Percentiles rank a stretch among this genome's conserved stretches.
Evolutionary conservation across 176 grass and related monocot species (phyloP).

Genomic region (Bolboschoenus planiculmis): DNA sequence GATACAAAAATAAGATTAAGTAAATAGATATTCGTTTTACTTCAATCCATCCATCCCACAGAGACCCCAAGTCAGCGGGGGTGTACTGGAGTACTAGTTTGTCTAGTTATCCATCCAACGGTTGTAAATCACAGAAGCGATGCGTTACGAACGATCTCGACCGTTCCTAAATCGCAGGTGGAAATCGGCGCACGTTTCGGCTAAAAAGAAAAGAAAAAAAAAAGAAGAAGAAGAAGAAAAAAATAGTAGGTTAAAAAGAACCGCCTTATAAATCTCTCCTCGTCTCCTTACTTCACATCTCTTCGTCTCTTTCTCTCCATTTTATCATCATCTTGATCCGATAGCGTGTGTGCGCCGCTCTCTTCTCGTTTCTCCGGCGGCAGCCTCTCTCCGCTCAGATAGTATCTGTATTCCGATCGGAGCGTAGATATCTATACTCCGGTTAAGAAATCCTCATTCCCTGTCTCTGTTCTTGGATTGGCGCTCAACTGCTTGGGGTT

Average conservation of each 20-base stretch:
- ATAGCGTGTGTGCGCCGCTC: conserved; percentile 21
- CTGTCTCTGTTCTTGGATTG: not conserved
- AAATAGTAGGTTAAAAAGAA: conserved; percentile 11
- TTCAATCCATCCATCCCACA: not conserved
- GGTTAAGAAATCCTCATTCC: not conserved
- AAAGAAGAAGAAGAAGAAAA: not conserved
- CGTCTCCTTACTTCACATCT: conserved; percentile 20
- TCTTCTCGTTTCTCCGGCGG: conserved; percentile 17
- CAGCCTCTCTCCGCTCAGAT: not conserved
- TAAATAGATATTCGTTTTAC: not conserved
- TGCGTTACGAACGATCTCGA: not conserved
- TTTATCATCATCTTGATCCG: not conserved
- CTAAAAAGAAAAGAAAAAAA: not conserved
- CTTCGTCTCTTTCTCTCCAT: conserved; percentile 1
- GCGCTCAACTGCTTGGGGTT: not conserved
- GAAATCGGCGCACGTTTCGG: conserved; percentile 25
- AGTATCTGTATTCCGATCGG: not conserved
- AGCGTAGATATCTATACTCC: too few relatives aligned
- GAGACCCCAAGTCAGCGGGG: not conserved
- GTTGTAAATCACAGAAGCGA: not conserved
- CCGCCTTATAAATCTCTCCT: conserved; percentile 20
- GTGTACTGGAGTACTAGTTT: too few relatives aligned
- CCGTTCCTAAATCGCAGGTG: conserved; percentile 17
- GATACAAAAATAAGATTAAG: not conserved
- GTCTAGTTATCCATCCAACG: too few relatives aligned